Evolutionary conservation across 2,329 filamentous ascomycete genomes (phyloP).

Genomic region (Lecanosticta acicola): DNA sequence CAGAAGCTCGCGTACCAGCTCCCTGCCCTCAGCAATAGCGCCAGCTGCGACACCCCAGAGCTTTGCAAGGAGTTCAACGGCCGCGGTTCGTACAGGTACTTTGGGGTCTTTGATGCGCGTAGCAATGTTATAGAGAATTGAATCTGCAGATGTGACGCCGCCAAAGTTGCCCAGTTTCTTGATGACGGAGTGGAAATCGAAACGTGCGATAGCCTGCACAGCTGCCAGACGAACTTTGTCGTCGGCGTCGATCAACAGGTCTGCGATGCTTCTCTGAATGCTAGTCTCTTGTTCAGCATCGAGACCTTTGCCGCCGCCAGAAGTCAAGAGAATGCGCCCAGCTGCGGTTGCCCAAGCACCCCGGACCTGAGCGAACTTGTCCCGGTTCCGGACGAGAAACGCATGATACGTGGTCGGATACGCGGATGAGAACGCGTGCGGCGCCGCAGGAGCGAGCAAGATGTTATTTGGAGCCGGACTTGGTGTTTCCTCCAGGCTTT

Average conservation of each 20-base stretch:
- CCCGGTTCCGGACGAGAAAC: conserved; percentile 78
- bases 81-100: conserved; percentile 72
- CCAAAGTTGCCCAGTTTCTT: conserved; percentile 73
- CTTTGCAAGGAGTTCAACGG: conserved; percentile 75
- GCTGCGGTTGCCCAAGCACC: conserved; percentile 79
- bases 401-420: conserved; percentile 73
- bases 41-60: conserved; percentile 92
- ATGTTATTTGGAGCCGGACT: conserved; percentile 50
- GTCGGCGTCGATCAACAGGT: conserved; percentile 80
- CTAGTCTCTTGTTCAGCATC: conserved; percentile 73
- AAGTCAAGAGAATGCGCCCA: conserved; percentile 83
- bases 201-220: conserved; percentile 76
- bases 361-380: conserved; percentile 77
- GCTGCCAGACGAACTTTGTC: conserved; percentile 86
- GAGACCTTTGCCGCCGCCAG: conserved; percentile 81
- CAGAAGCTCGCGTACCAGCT: conserved; percentile 67
- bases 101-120: conserved; percentile 86
- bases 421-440: conserved; percentile 81
- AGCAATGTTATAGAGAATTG: conserved; percentile 73
- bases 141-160: conserved; percentile 67
- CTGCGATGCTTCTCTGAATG: conserved; percentile 64
- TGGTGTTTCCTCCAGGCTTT: conserved; percentile 41
- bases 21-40: conserved; percentile 77
- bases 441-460: conserved; percentile 75
- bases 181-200: conserved; percentile 74